phyloP scores from a whole-genome alignment of 495 filamentous ascomycete species.

The Tuber melanosporum region DNA sequence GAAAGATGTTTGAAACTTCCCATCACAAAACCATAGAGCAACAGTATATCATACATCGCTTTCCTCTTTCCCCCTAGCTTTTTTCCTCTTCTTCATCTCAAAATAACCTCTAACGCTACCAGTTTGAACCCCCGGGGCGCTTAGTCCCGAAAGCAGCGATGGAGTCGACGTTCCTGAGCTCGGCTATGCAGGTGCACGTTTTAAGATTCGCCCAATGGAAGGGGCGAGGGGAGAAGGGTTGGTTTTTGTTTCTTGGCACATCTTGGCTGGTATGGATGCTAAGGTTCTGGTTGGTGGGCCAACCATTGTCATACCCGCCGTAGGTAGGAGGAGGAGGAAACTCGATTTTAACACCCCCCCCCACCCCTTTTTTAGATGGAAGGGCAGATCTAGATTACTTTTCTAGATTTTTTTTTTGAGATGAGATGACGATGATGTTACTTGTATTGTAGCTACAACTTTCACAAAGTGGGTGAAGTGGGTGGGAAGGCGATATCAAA shows the following conservation, averaged over 20 bases:
- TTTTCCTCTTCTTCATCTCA: background rate
- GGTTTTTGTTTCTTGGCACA: background rate
- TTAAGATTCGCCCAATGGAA: slow-evolving; percentile 29
- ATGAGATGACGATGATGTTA: background rate
- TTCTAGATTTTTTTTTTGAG: background rate
- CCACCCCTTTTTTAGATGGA: background rate
- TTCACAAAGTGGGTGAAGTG: no score
- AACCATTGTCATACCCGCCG: background rate
- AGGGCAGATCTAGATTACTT: background rate
- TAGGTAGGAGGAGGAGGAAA: no score
- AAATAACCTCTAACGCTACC: slow-evolving; percentile 19
- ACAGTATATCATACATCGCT: background rate
- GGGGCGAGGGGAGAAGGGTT: no score
- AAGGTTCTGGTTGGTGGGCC: background rate
- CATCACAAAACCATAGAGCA: background rate
- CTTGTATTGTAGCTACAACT: no score
- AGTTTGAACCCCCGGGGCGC: slow-evolving; percentile 26
- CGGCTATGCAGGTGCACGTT: slow-evolving; percentile 26
- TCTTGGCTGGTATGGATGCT: background rate
- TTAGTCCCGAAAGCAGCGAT: slow-evolving; percentile 20
- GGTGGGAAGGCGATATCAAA: background rate
- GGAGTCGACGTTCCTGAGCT: background rate
- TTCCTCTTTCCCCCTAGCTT: background rate
- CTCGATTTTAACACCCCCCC: background rate
- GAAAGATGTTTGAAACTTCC: background rate